Conservation (phyloP, 805 yeast species). For the Monosporozyma yasuniensis region DNA sequence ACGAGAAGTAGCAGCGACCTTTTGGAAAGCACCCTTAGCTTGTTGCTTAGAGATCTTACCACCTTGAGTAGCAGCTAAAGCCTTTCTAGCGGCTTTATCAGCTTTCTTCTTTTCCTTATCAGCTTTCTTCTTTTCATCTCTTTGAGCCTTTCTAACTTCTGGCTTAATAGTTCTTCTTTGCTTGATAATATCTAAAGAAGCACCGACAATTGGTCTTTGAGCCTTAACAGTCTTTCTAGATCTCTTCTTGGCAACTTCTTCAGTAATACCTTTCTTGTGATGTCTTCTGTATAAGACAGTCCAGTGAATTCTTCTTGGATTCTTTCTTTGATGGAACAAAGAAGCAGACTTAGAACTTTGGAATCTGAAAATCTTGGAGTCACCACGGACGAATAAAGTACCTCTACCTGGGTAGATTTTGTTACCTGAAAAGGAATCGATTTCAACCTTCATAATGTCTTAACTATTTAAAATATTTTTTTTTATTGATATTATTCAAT, state of each 20-base stretch:
- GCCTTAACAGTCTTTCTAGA: conserved; percentile 94
- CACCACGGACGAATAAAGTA: conserved; percentile 98
- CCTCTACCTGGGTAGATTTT: conserved; percentile 99
- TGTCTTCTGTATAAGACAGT: conserved; percentile 99
- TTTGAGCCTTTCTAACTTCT: conserved; percentile 95
- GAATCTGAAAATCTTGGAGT: conserved; percentile 99
- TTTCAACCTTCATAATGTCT: conserved; percentile 86
- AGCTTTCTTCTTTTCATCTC: conserved; percentile 78
- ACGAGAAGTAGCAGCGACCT: conserved; percentile 95
- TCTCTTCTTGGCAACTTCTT: conserved; percentile 96
- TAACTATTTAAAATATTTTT: background rate
- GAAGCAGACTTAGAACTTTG: conserved; percentile 95
- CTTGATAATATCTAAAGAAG: conserved; percentile 95
- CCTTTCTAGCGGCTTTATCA: conserved; percentile 90
- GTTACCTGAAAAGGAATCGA: conserved; percentile 98
- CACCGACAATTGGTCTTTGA: conserved; percentile 99
- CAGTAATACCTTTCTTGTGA: conserved; percentile 99
- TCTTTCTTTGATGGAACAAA: conserved; percentile 98
- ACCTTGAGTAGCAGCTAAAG: conserved; percentile 70
- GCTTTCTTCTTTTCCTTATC: conserved; percentile 86
- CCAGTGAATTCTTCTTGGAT: conserved; percentile 99
- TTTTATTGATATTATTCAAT: background rate
- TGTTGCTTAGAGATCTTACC: conserved; percentile 85
- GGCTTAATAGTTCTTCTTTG: conserved; percentile 96
- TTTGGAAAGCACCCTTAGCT: conserved; percentile 96